Evolutionary conservation across 257 asterid species (phyloP).

Genomic region (Plectranthus barbatus): DNA sequence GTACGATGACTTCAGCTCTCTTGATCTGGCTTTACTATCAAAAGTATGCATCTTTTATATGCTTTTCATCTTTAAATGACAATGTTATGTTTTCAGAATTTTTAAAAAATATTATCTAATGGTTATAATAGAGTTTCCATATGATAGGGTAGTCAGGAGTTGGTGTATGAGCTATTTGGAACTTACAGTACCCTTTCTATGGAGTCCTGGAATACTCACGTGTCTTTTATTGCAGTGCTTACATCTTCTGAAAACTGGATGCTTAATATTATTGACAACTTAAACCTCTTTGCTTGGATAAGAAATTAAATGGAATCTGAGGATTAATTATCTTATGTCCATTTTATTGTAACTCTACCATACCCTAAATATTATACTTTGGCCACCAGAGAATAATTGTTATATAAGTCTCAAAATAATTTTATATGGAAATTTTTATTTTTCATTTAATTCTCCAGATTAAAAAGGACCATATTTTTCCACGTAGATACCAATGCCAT

Average conservation of each 20-base stretch:
- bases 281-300: neutral
- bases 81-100: constrained; percentile 2
- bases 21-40: constrained; percentile 86
- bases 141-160: constrained; percentile 5
- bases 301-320: neutral
- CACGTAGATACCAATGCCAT: neutral
- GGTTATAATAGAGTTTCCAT: neutral
- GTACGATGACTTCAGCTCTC: constrained; percentile 90
- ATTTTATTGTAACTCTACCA: neutral
- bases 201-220: neutral
- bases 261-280: neutral
- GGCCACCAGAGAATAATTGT: neutral
- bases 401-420: neutral
- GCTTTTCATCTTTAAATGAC: constrained; percentile 7
- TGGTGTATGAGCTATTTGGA: constrained; percentile 1
- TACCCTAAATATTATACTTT: neutral
- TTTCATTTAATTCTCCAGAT: too few relatives aligned
- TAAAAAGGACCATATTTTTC: neutral
- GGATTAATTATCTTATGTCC: neutral
- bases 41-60: constrained; percentile 47
- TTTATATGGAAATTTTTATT: neutral
- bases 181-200: neutral
- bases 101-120: neutral
- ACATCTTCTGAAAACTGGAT: neutral
- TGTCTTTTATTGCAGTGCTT: neutral